Evolutionary conservation across 176 grass and related monocot species (phyloP), one percentile per base, ranked within the genome.

Genomic region (Zea luxurians): DNA sequence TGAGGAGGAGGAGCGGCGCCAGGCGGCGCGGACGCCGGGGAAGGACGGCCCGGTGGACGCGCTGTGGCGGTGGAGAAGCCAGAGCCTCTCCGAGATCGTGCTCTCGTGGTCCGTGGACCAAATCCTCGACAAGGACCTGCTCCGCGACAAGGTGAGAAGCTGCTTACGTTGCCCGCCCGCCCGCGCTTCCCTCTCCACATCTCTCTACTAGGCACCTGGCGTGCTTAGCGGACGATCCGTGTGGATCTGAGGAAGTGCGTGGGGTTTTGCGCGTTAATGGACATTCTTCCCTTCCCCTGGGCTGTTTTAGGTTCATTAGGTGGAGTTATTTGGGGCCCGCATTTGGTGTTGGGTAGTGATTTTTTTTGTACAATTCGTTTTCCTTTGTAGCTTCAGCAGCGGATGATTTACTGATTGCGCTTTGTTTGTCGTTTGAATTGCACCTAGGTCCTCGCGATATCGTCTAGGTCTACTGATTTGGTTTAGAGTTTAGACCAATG

Each of bases 101-200:
- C 83, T 93, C 66, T 78, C 90, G 38, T 93, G 90, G 90, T 90
- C 90, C 38, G 78, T 90, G 8, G 87, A 93, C 34, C 73, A 90
- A 75, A 82, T 90, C 75, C 78, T 90, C 13, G 49, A 87, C 84
- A 87, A 82, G 83, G 87, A 90, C 71, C 68, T 93, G n/a, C 79
- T 89, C 72, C 83, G 84, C 7, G 81, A 77, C 78, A 90, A 90
- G 90, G 90, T 93, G 60, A 84, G 75, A 40, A 60, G 35, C 54
- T 9, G 60, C 43, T 70, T 52, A 15, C 54, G 45, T 54, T 54
- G 12, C 12, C 48, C 52, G 13, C 20, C 70, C 37, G 2, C 50
- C 54, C 42, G 10, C 15, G 45, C 75, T 61, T 50, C 10, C 4
- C 0, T 3, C 37, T 67, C 17, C 18, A 6, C 15, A 18, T 64